Base-by-base conservation (phyloP, 1,284 basidiomycete species). In the Puccinia hordei region DNA sequence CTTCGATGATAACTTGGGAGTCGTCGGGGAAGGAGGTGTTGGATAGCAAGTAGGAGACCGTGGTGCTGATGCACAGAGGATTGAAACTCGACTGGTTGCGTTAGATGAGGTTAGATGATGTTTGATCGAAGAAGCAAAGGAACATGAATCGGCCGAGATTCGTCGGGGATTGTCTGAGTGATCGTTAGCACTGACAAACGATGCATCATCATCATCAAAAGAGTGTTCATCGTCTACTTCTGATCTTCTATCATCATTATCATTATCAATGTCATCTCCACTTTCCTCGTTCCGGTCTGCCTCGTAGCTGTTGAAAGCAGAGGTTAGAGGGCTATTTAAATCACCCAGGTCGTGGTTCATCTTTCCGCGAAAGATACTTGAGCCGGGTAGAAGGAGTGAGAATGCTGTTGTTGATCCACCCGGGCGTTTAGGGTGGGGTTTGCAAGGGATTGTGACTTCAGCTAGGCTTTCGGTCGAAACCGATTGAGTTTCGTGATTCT, bases 191-290 rank as follows among this genome's bases (percentile, higher is more conserved):
- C 74, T 77, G 30, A 77, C 61, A 68, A 77, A 77, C 22, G 74
- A 66, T 53, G 24, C 74, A 33, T 33, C 74, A 38, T 77, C 74
- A 77, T 77, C 74, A 61, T 30, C 38, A 12, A n/a, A 53, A 24
- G 65, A 77, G 12, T 33, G 10, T 10, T 19, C 73, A 65, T 38
- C 61, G 13, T 33, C 27, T 27, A 41, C 38, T 41, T 41, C 38
- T 12, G 57, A 55, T 84, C 83, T 84, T 84, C 84, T 46, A 84
- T 81, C 19, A 82, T 81, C 84, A 84, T 85, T 81, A 85, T 83
- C 82, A 83, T 84, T 30, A 83, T 82, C 30, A 83, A 75, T 1
- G 83, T 75, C 51, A 19, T 81, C 71, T 82, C 82, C 15, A 82
- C 68, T 71, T 22, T 82, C 13, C 73, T 81, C 24, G 38, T 71